These are phyloP conservation scores for Sugiyamaella floridensis DNA, from an alignment of 805 yeast genomes.

Conservation along the genomic window DNA sequence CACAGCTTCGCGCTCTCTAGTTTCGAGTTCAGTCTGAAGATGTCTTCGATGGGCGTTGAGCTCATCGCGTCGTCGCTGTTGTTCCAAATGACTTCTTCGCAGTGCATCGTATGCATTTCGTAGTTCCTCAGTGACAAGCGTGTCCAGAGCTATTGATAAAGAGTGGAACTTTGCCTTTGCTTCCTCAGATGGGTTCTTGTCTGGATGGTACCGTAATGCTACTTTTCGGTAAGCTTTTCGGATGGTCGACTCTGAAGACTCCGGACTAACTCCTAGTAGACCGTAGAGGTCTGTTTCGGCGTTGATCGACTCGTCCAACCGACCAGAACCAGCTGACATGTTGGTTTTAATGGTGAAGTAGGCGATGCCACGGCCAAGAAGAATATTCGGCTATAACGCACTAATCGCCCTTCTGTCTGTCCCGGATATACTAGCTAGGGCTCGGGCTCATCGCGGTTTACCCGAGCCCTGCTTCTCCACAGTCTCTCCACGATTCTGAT, in stretches of 20 bases:
- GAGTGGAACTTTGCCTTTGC: conserved; percentile 24
- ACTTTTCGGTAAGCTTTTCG: conserved; percentile 88
- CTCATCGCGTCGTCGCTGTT: conserved; percentile 7
- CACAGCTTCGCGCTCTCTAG: conserved; percentile 18
- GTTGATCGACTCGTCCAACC: conserved; percentile 8
- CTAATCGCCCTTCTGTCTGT: too few species aligned
- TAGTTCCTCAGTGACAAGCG: conserved; percentile 10
- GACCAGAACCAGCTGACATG: not conserved
- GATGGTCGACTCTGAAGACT: conserved; percentile 72
- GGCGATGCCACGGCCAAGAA: too few species aligned
- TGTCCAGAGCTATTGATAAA: conserved; percentile 22
- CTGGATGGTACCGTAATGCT: conserved; percentile 57
- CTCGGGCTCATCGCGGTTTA: not conserved
- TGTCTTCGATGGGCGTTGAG: conserved; percentile 13
- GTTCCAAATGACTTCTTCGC: conserved; percentile 12
- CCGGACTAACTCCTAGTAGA: conserved; percentile 16
- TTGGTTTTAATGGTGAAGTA: too few species aligned
- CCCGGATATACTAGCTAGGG: not conserved
- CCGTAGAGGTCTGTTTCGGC: conserved; percentile 19
- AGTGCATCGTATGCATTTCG: conserved; percentile 18
- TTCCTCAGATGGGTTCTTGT: conserved; percentile 24
- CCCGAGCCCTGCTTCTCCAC: too few species aligned
- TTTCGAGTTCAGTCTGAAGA: conserved; percentile 21
- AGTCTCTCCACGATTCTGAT: too few species aligned
- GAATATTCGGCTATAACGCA: too few species aligned